These are phyloP conservation scores for Boehmeria nivea DNA, from an alignment of 306 rosid species.

Conservation along the genomic window DNA sequence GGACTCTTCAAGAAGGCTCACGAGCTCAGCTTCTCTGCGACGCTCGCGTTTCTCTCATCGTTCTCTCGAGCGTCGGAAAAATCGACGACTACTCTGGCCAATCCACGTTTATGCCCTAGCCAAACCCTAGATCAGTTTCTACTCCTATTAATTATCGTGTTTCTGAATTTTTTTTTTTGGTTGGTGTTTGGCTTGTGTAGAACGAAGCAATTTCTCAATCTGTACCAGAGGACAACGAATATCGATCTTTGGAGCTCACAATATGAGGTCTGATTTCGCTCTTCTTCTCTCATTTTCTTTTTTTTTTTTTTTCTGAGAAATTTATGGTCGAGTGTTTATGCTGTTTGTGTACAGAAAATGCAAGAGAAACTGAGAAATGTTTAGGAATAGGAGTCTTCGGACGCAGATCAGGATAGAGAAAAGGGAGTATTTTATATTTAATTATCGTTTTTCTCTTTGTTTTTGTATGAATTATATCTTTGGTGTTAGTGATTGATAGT, in stretches of 20 bases:
- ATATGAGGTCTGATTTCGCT: slow-evolving; percentile 48
- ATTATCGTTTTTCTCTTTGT: no score
- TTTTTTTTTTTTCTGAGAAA: not conserved
- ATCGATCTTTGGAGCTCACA: slow-evolving; percentile 73
- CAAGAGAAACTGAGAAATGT: slow-evolving; percentile 58
- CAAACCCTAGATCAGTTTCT: slow-evolving; percentile 3
- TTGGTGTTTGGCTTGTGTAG: slow-evolving; percentile 27
- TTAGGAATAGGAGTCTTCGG: slow-evolving; percentile 57
- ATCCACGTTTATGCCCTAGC: slow-evolving; percentile 36
- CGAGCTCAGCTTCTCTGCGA: slow-evolving; percentile 87
- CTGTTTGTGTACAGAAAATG: slow-evolving; percentile 46
- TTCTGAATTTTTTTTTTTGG: not conserved
- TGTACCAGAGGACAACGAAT: slow-evolving; percentile 53
- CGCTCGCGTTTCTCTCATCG: slow-evolving; percentile 67
- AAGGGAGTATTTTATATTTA: no score
- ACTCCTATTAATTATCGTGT: not conserved
- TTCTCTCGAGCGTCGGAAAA: slow-evolving; percentile 62
- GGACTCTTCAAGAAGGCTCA: slow-evolving; percentile 88
- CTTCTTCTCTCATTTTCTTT: not conserved
- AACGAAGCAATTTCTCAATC: slow-evolving; percentile 72
- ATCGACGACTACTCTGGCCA: slow-evolving; percentile 64
- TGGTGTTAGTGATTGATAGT: no score
- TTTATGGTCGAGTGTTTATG: not conserved
- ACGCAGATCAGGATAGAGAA: slow-evolving; percentile 54
- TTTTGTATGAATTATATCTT: not conserved